Percentiles rank a stretch among this genome's conserved stretches.
Evolutionary conservation across 2,329 filamentous ascomycete genomes (phyloP).

Genomic region (Calonectria multiphialidica): DNA sequence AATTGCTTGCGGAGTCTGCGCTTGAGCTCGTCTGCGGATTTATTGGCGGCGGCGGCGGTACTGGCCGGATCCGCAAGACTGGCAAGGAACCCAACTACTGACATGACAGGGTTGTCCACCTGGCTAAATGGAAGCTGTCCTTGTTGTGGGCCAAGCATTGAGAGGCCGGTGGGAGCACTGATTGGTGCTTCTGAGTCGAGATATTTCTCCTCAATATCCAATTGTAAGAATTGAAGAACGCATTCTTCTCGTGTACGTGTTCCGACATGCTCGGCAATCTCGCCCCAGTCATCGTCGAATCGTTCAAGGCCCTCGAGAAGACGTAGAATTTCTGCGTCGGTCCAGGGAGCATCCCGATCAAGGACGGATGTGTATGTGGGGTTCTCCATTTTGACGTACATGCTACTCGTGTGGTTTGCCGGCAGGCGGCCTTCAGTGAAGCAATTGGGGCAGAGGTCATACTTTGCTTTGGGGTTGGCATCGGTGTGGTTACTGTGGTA

Average conservation of each 20-base stretch:
- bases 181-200: slow-evolving; percentile 77
- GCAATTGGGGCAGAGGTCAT: slow-evolving; percentile 92
- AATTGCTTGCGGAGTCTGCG: slow-evolving; percentile 83
- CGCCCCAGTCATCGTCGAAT: slow-evolving; percentile 96
- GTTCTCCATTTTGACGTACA: slow-evolving; percentile 92
- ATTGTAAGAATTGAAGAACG: slow-evolving; percentile 93
- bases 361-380: slow-evolving; percentile 82
- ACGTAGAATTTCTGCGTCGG: slow-evolving; percentile 88
- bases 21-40: slow-evolving; percentile 88
- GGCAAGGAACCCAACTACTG: slow-evolving; percentile 93
- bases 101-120: slow-evolving; percentile 96
- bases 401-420: slow-evolving; percentile 79
- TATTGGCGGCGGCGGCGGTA: slow-evolving; percentile 90
- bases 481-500: slow-evolving; percentile 70
- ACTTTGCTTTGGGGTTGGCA: slow-evolving; percentile 76
- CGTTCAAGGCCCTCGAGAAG: slow-evolving; percentile 91
- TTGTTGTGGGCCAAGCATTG: slow-evolving; percentile 77
- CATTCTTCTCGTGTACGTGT: slow-evolving; percentile 95
- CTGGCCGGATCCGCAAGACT: slow-evolving; percentile 91
- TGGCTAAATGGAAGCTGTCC: slow-evolving; percentile 92
- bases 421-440: slow-evolving; percentile 89
- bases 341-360: slow-evolving; percentile 90
- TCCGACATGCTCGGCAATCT: slow-evolving; percentile 91
- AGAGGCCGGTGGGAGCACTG: slow-evolving; percentile 68
- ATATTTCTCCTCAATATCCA: slow-evolving; percentile 98